Evolutionary conservation across 768 basidiomycete species (phyloP).

Genomic region (Gymnopilus dilepis): DNA sequence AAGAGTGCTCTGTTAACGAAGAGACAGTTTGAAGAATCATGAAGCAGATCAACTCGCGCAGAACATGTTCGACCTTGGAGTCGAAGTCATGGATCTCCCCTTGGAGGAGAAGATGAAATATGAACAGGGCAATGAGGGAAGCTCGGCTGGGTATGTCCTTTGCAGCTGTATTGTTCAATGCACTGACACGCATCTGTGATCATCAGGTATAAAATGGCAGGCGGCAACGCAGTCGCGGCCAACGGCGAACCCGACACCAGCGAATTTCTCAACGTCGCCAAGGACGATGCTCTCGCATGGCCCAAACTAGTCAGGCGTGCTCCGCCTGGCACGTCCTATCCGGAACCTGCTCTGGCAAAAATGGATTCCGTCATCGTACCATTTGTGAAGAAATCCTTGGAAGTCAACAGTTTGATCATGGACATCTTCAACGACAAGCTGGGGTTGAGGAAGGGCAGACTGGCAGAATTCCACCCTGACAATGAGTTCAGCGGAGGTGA

Average conservation of each 20-base stretch:
- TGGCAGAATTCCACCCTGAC: constrained; percentile 47
- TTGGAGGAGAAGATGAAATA: constrained; percentile 62
- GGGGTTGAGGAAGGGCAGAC: constrained; percentile 53
- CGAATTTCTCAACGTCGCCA: constrained; percentile 71
- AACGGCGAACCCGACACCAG: constrained; percentile 58
- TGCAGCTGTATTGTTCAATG: background rate
- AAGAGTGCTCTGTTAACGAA: background rate
- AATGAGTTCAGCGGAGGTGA: constrained; percentile 63
- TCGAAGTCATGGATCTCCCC: constrained; percentile 57
- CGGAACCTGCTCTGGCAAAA: constrained; percentile 50
- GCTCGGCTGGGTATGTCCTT: constrained; percentile 39
- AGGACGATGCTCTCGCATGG: constrained; percentile 71
- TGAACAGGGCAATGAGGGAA: constrained; percentile 58
- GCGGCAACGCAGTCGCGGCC: constrained; percentile 66
- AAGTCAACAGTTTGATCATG: constrained; percentile 57
- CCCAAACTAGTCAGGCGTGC: constrained; percentile 55
- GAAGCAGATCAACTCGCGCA: constrained; percentile 52
- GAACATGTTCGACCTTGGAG: constrained; percentile 61
- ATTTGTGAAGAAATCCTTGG: constrained; percentile 62
- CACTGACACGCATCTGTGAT: background rate
- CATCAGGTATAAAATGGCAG: constrained; percentile 62
- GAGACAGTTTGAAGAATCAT: constrained; percentile 56
- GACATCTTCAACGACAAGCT: constrained; percentile 60
- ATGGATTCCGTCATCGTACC: constrained; percentile 57
- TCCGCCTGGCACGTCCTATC: constrained; percentile 43